Evolutionary conservation across 1,284 basidiomycete genomes (phyloP), one percentile per base, ranked within the genome.

Genomic region (Sporisorium exsertum): DNA sequence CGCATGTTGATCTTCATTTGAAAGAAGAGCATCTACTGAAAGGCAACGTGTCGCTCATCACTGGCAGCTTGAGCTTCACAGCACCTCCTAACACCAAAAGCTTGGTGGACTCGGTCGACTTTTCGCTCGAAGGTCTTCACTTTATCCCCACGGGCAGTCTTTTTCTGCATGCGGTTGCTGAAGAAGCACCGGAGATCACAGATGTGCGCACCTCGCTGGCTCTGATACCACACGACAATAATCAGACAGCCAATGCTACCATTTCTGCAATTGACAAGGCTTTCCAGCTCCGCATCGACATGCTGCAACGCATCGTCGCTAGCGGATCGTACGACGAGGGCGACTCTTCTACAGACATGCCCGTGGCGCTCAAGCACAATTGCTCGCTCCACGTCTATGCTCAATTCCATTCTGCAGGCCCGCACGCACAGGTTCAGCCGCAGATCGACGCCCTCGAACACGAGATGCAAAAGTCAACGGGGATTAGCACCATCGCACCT

Each of bases 301-400:
- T 63, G 45, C 69, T 77, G n/a, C 46, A 72, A 12, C 42, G 57
- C 13, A 72, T 77, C 29, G 65, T 81, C 40, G 70, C 64, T 1
- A 58, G 67, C 32, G 69, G 72, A n/a, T 63, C 62, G 18, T 73
- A 77, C 53, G 67, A 77, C 3, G 32, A 43, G 9, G 55, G 35
- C 35, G 49, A 58, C 8, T 16, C 13, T 7, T 18, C 22, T 3
- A 8, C 45, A 2, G 22, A 43, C 7, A 20, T n/a, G 12, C 12
- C 27, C 2, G n/a, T 27, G 13, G 29, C 37, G 22, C 26, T n/a
- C 15, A 55, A 54, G 29, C 73, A 75, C 58, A 77, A 80, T 29
- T 86, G 86, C 60, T 77, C 81, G 26, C 83, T 86, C 22, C 66
- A 81, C 47, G 58, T 86, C 52, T 86, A 83, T 50, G 86, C 73